phyloP scores from a whole-genome alignment of 768 basidiomycete species.

The Trametes gibbosa region DNA sequence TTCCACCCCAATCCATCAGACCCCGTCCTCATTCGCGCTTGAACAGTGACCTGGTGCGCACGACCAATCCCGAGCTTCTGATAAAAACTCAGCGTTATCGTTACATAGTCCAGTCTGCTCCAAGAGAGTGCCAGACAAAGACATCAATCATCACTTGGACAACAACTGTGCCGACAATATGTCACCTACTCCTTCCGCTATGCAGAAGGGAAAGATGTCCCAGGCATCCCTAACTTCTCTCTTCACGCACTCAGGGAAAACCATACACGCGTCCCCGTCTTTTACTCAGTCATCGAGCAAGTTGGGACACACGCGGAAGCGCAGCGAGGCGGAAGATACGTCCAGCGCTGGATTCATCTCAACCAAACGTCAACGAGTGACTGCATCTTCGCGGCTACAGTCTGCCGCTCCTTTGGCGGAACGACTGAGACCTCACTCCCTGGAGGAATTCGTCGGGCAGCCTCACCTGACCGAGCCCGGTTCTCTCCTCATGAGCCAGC shows the following conservation, averaged over 20 bases:
- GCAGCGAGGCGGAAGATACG: conserved; percentile 13
- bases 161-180: conserved; percentile 23
- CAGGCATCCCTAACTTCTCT: conserved; percentile 24
- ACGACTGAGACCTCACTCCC: conserved; percentile 57
- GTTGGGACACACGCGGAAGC: conserved; percentile 19
- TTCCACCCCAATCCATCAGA: not conserved
- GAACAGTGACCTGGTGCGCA: conserved; percentile 13
- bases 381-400: conserved; percentile 20
- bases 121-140: conserved; percentile 19
- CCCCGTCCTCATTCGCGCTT: too few species aligned
- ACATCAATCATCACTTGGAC: conserved; percentile 30
- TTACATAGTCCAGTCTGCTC: conserved; percentile 27
- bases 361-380: conserved; percentile 11
- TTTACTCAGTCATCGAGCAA: conserved; percentile 2
- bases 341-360: not conserved
- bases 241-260: conserved; percentile 16
- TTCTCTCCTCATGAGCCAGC: conserved; percentile 52
- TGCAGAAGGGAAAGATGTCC: conserved; percentile 7
- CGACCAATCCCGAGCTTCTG: not conserved
- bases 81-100: not conserved
- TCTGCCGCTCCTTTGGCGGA: conserved; percentile 64
- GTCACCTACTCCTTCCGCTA: not conserved
- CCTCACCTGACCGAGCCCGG: conserved; percentile 53
- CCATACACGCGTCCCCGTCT: not conserved
- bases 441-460: conserved; percentile 76